These are phyloP conservation scores for Ottelia alismoides DNA, from an alignment of 106 monocot species.

Conservation along the genomic window DNA sequence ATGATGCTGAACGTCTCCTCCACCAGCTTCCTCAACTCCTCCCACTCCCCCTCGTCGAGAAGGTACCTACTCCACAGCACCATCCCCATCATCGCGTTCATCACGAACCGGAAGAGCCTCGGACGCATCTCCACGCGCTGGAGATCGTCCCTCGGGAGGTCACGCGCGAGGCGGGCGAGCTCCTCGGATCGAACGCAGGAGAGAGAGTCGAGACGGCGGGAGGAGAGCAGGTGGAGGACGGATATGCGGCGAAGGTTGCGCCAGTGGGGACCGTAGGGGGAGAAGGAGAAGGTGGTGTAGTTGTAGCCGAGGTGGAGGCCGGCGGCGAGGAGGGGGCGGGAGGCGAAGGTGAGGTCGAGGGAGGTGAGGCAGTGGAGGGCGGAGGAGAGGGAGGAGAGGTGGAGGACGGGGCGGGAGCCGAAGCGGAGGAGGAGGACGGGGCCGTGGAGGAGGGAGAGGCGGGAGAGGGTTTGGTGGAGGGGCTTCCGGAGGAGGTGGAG, in stretches of 20 bases:
- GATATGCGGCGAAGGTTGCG: background rate
- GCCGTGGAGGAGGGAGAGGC: background rate
- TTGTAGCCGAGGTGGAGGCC: background rate
- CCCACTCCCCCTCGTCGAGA: background rate
- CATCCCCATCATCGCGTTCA: background rate
- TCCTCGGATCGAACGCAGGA: background rate
- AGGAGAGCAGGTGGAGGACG: background rate
- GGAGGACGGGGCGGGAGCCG: background rate
- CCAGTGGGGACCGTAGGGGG: slow-evolving; percentile 1
- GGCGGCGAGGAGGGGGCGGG: background rate
- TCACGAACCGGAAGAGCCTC: background rate
- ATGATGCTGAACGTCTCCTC: background rate
- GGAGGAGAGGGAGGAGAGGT: background rate
- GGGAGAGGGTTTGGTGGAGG: background rate
- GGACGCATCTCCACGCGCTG: background rate
- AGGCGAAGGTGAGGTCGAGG: slow-evolving; percentile 1
- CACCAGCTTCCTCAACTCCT: background rate
- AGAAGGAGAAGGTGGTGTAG: background rate
- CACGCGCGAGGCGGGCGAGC: background rate
- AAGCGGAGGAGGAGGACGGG: background rate
- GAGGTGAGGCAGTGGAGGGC: background rate
- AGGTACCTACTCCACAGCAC: background rate
- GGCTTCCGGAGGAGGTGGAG: background rate
- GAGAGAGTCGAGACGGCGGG: background rate
- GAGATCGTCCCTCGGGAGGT: background rate